phyloP scores from a whole-genome alignment of 108 stramenopile genomes.

The Parietichytrium sp. region DNA sequence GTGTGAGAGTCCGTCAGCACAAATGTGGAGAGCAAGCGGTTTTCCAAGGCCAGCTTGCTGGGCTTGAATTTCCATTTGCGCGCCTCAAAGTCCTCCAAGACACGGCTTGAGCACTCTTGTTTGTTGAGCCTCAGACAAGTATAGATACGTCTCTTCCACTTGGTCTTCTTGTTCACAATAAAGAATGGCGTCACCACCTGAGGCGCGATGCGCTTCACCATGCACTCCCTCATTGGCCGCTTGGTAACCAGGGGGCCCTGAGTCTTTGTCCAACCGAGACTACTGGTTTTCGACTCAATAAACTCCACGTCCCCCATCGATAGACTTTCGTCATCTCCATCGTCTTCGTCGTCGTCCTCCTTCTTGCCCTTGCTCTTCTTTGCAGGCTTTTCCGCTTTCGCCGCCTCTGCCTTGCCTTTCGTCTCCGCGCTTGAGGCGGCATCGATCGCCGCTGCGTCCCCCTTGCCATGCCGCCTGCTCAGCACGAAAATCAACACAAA shows the following conservation, averaged over 20 bases:
- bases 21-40: slow-evolving; percentile 35
- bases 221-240: slow-evolving; percentile 16
- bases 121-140: not conserved
- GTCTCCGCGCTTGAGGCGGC: too few relatives aligned
- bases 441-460: not conserved
- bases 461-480: too few relatives aligned
- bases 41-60: not conserved
- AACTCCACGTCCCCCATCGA: slow-evolving; percentile 32
- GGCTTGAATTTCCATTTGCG: slow-evolving; percentile 28
- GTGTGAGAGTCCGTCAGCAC: slow-evolving; percentile 24
- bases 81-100: slow-evolving; percentile 30
- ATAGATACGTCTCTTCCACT: slow-evolving; percentile 39
- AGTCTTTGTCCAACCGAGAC: not conserved
- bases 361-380: not conserved
- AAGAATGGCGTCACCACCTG: slow-evolving; percentile 10
- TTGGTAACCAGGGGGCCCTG: slow-evolving; percentile 28
- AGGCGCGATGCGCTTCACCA: not conserved
- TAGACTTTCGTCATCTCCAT: not conserved
- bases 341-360: slow-evolving; percentile 9
- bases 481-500: too few relatives aligned
- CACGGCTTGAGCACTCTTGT: not conserved
- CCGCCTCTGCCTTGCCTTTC: not conserved
- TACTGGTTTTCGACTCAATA: slow-evolving; percentile 22
- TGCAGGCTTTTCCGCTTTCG: too few relatives aligned
- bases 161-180: not conserved